These are phyloP conservation scores for Pichia sp. DNA, from an alignment of 1,139 yeast species.

Conservation along the genomic window DNA sequence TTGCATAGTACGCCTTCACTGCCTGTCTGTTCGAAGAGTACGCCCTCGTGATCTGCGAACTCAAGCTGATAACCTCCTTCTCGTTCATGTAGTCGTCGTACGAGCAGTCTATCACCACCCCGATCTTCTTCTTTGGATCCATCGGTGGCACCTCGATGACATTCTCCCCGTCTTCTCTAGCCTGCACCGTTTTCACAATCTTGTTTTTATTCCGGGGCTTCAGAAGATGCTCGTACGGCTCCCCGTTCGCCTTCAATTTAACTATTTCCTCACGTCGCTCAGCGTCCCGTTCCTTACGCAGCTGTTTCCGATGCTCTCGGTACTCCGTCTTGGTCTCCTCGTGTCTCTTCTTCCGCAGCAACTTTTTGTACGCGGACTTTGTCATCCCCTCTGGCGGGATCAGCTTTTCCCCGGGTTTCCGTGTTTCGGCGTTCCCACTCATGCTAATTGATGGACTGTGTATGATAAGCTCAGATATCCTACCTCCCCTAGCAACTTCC, in stretches of 20 bases:
- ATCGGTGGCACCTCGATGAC: constrained; percentile 11
- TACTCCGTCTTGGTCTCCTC: constrained; percentile 63
- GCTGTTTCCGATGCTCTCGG: constrained; percentile 47
- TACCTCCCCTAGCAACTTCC: too few relatives aligned
- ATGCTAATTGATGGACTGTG: background rate
- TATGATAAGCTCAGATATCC: too few relatives aligned
- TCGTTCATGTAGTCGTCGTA: constrained; percentile 87
- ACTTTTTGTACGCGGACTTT: constrained; percentile 75
- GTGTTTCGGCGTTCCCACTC: constrained; percentile 12
- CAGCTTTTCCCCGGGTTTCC: constrained; percentile 24
- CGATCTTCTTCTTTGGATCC: constrained; percentile 43
- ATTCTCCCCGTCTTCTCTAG: constrained; percentile 31
- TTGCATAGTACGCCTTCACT: constrained; percentile 22
- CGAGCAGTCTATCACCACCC: constrained; percentile 75
- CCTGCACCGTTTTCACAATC: constrained; percentile 18
- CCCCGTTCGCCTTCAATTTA: constrained; percentile 29
- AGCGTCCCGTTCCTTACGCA: constrained; percentile 45
- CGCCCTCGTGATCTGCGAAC: constrained; percentile 76
- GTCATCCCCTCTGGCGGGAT: constrained; percentile 79
- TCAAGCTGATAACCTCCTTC: constrained; percentile 71
- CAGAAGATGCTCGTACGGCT: constrained; percentile 30
- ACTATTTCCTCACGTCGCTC: constrained; percentile 34
- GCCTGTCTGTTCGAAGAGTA: constrained; percentile 75
- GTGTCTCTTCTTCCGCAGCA: constrained; percentile 55
- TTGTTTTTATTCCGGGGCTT: constrained; percentile 24